Conservation (phyloP, 2,329 filamentous ascomycete species). For the Monilinia fructigena region DNA sequence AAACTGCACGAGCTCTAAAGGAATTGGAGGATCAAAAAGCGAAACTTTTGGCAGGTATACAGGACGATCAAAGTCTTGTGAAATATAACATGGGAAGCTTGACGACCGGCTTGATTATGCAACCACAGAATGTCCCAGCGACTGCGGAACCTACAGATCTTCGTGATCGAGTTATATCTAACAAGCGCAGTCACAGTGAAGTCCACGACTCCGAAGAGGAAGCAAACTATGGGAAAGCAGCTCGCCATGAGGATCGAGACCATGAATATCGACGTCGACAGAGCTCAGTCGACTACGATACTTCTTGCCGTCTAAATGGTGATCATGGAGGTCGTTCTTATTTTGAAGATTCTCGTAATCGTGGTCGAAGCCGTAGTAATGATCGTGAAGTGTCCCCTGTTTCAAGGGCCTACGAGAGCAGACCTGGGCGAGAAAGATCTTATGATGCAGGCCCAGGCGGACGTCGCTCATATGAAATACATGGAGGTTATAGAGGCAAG, state of each 20-base stretch:
- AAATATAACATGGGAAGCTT: conserved; percentile 15
- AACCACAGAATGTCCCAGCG: background rate
- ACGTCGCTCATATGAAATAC: conserved; percentile 28
- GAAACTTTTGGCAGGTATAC: conserved; percentile 37
- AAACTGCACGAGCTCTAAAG: conserved; percentile 16
- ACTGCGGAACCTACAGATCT: conserved; percentile 22
- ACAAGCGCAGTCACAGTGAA: conserved; percentile 37
- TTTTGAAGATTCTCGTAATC: conserved; percentile 28
- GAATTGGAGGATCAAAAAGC: conserved; percentile 39
- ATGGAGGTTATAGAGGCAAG: conserved; percentile 34
- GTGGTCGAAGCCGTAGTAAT: conserved; percentile 30
- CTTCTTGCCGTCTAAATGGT: conserved; percentile 28
- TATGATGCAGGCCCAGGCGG: conserved; percentile 31
- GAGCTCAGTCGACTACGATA: conserved; percentile 30
- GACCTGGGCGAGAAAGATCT: conserved; percentile 30
- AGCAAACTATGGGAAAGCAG: conserved; percentile 30
- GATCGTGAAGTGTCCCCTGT: conserved; percentile 36
- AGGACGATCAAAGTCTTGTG: conserved; percentile 27
- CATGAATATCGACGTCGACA: conserved; percentile 29
- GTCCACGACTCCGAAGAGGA: conserved; percentile 29
- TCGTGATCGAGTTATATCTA: conserved; percentile 31
- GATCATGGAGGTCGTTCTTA: conserved; percentile 31
- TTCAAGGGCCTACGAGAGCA: conserved; percentile 30
- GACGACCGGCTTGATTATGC: conserved; percentile 9
- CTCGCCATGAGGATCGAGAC: conserved; percentile 33